These are phyloP conservation scores for Neurospora sp. DNA, from an alignment of 495 filamentous ascomycete species.

Conservation along the genomic window DNA sequence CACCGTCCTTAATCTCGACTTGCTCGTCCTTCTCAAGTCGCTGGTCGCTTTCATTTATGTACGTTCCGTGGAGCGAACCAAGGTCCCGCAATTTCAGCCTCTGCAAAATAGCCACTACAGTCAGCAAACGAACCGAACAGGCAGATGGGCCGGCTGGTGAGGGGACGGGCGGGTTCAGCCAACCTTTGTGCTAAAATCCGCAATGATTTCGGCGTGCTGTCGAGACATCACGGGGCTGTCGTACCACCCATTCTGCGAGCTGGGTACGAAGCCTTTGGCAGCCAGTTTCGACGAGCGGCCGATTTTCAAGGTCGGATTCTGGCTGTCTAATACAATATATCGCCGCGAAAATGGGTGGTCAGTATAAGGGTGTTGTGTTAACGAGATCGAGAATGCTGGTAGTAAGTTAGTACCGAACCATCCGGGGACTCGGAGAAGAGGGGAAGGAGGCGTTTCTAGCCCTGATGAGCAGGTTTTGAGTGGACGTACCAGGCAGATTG, in stretches of 20 bases:
- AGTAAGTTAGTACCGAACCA: neutral
- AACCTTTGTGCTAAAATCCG: conserved; percentile 36
- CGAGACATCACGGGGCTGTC: conserved; percentile 77
- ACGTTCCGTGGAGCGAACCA: conserved; percentile 51
- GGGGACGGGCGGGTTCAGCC: neutral
- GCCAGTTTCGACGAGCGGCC: conserved; percentile 31
- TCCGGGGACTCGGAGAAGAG: neutral
- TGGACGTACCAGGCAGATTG: neutral
- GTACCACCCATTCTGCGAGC: conserved; percentile 58
- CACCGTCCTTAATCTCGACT: conserved; percentile 23
- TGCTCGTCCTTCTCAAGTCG: neutral
- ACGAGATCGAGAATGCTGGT: neutral
- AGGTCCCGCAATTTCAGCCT: conserved; percentile 36
- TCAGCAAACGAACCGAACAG: conserved; percentile 2
- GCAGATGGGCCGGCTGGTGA: neutral
- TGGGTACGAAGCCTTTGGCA: conserved; percentile 27
- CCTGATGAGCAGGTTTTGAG: neutral
- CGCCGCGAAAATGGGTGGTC: conserved; percentile 11
- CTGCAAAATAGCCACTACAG: conserved; percentile 13
- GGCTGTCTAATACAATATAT: conserved; percentile 17
- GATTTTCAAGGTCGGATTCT: conserved; percentile 18
- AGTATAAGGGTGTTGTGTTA: neutral
- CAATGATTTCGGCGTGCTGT: conserved; percentile 54
- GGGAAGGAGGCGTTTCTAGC: neutral
- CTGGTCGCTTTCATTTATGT: conserved; percentile 19